Evolutionary conservation across 768 basidiomycete genomes (phyloP).

Genomic region (Amanita fuliginea): DNA sequence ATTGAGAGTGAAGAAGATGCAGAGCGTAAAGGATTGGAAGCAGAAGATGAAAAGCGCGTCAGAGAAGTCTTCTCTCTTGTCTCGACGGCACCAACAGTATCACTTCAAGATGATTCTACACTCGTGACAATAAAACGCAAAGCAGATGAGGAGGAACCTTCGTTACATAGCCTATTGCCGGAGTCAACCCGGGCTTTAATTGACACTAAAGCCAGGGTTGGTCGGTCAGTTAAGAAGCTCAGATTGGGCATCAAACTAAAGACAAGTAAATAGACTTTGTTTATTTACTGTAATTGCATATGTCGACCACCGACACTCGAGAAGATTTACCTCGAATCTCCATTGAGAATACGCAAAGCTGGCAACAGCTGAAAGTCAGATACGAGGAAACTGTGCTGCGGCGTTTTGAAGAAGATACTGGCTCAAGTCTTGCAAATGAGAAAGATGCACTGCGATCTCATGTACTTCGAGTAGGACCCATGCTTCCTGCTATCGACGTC

Average conservation of each 20-base stretch:
- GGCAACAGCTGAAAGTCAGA: slow-evolving; percentile 49
- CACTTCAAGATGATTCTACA: slow-evolving; percentile 9
- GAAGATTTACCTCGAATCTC: slow-evolving; percentile 42
- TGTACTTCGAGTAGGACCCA: slow-evolving; percentile 31
- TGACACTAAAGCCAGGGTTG: slow-evolving; percentile 30
- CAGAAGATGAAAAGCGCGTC: slow-evolving; percentile 90
- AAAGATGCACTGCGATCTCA: slow-evolving; percentile 38
- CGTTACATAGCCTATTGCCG: slow-evolving; percentile 55
- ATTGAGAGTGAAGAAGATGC: slow-evolving; percentile 71
- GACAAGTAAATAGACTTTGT: slow-evolving; percentile 17
- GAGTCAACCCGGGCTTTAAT: slow-evolving; percentile 55
- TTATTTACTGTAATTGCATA: background rate
- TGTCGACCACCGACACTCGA: slow-evolving; percentile 22
- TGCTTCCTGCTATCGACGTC: background rate
- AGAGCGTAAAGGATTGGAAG: slow-evolving; percentile 59
- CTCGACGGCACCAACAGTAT: slow-evolving; percentile 22
- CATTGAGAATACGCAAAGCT: slow-evolving; percentile 55
- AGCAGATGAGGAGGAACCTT: slow-evolving; percentile 69
- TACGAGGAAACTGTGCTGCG: slow-evolving; percentile 34
- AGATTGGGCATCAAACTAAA: slow-evolving; percentile 67
- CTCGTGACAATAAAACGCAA: slow-evolving; percentile 78
- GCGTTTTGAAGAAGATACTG: slow-evolving; percentile 36
- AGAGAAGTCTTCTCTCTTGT: slow-evolving; percentile 79
- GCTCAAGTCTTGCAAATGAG: slow-evolving; percentile 26
- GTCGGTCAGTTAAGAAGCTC: slow-evolving; percentile 42